These are phyloP conservation scores for Termitomyces bulborhizus DNA, from an alignment of 768 basidiomycete species.

Conservation along the genomic window DNA sequence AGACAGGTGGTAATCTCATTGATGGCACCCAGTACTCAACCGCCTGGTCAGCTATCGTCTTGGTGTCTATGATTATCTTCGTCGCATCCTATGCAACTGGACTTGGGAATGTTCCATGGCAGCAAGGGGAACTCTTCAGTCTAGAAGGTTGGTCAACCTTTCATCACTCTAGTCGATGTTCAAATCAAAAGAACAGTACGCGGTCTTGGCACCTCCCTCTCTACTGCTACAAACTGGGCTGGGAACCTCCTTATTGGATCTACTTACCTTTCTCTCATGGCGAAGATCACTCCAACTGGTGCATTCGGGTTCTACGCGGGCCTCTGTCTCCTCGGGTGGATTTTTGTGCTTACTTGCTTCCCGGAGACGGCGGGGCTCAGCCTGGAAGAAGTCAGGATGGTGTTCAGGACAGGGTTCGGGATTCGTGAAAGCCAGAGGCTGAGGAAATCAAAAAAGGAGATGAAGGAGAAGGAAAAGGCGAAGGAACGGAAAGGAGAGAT, in stretches of 20 bases:
- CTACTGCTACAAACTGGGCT: slow-evolving; percentile 68
- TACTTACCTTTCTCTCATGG: slow-evolving; percentile 79
- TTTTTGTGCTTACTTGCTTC: slow-evolving; percentile 53
- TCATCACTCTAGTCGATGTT: neutral
- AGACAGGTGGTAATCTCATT: slow-evolving; percentile 53
- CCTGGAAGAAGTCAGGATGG: slow-evolving; percentile 51
- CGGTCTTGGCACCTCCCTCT: slow-evolving; percentile 2
- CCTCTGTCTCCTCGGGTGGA: slow-evolving; percentile 60
- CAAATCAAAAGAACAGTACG: neutral
- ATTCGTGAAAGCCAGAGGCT: too few species aligned
- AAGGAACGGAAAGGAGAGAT: too few species aligned
- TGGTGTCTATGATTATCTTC: slow-evolving; percentile 80
- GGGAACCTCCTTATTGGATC: slow-evolving; percentile 71
- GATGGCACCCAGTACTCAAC: slow-evolving; percentile 38
- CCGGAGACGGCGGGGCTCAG: slow-evolving; percentile 67
- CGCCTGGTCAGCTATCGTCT: slow-evolving; percentile 60
- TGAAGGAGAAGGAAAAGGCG: too few species aligned
- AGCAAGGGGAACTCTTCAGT: slow-evolving; percentile 78
- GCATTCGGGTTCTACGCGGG: slow-evolving; percentile 74
- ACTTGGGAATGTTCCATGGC: slow-evolving; percentile 80
- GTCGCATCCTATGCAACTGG: slow-evolving; percentile 79
- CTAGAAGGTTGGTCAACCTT: slow-evolving; percentile 49
- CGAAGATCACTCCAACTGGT: slow-evolving; percentile 63
- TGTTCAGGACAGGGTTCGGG: slow-evolving; percentile 54
- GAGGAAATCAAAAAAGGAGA: too few species aligned